Evolutionary conservation across 495 filamentous ascomycete species (phyloP).

Genomic region (Podospora conica): DNA sequence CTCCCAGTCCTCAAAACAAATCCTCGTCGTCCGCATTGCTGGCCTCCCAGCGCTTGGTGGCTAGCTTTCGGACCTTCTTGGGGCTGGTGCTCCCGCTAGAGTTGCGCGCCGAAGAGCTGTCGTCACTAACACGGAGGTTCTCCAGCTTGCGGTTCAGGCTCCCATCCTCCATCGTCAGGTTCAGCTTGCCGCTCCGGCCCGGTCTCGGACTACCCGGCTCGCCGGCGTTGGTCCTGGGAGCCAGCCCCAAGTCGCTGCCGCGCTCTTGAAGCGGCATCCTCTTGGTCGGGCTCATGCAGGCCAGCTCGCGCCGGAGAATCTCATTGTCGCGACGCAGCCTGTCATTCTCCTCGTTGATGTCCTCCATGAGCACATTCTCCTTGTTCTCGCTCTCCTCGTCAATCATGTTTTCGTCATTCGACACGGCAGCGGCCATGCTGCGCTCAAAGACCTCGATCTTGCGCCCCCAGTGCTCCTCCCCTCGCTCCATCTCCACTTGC

Average conservation of each 20-base stretch:
- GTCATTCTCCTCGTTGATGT: constrained; percentile 59
- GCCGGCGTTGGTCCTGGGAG: not conserved
- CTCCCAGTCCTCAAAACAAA: constrained; percentile 20
- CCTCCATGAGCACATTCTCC: constrained; percentile 45
- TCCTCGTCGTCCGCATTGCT: constrained; percentile 30
- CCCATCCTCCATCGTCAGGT: constrained; percentile 7
- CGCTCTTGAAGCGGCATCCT: constrained; percentile 41
- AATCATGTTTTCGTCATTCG: constrained; percentile 10
- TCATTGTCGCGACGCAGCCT: constrained; percentile 47
- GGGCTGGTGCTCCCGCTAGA: constrained; percentile 18
- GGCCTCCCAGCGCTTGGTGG: constrained; percentile 29
- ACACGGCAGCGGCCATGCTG: constrained; percentile 41
- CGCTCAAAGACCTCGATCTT: constrained; percentile 83
- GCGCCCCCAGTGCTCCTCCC: constrained; percentile 79
- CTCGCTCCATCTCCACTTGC: constrained; percentile 63
- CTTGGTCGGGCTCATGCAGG: constrained; percentile 36
- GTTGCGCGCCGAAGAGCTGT: constrained; percentile 1
- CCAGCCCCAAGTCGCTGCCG: constrained; percentile 14
- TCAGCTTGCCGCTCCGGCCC: not conserved
- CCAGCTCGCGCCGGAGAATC: constrained; percentile 43
- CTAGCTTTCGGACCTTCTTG: constrained; percentile 38
- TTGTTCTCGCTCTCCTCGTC: constrained; percentile 41
- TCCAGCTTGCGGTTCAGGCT: constrained; percentile 21
- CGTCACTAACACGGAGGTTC: constrained; percentile 23
- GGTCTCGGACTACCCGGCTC: constrained; percentile 16